phyloP scores from a whole-genome alignment of 2,329 filamentous ascomycete genomes.

The Bipolaris sorokiniana region DNA sequence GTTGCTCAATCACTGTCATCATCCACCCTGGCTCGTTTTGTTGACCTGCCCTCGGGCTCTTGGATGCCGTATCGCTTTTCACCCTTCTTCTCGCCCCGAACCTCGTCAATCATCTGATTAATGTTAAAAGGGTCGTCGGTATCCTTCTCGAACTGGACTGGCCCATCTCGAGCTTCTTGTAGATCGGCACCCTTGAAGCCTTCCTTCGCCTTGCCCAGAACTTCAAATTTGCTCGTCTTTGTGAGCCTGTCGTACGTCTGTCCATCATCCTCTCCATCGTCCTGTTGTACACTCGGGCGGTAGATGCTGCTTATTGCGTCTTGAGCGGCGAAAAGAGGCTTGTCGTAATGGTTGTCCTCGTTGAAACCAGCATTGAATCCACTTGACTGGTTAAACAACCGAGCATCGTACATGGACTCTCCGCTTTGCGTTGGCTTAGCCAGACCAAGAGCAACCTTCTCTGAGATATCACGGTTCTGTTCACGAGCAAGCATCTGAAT shows the following conservation, averaged over 20 bases:
- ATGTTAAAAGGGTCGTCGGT: constrained; percentile 88
- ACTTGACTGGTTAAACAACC: constrained; percentile 91
- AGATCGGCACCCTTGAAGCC: constrained; percentile 89
- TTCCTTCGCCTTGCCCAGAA: constrained; percentile 78
- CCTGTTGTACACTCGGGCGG: constrained; percentile 73
- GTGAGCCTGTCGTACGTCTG: constrained; percentile 87
- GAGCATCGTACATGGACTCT: constrained; percentile 96
- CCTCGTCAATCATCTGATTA: constrained; percentile 89
- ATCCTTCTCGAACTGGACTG: constrained; percentile 96
- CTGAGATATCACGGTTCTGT: constrained; percentile 94
- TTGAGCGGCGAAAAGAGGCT: constrained; percentile 93
- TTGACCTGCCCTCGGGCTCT: constrained; percentile 59
- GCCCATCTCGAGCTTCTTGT: constrained; percentile 84
- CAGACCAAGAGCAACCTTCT: constrained; percentile 92
- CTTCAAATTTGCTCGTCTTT: constrained; percentile 85
- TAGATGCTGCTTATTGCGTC: constrained; percentile 96
- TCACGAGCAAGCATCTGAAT: constrained; percentile 93
- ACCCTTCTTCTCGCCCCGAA: constrained; percentile 62
- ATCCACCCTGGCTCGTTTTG: constrained; percentile 79
- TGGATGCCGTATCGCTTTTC: constrained; percentile 81
- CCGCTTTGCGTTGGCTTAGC: constrained; percentile 92
- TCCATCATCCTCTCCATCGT: constrained; percentile 78
- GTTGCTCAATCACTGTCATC: constrained; percentile 61
- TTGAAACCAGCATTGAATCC: constrained; percentile 94
- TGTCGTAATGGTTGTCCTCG: constrained; percentile 96